These are phyloP conservation scores for Aphanocladium album DNA, from an alignment of 2,329 filamentous ascomycete genomes.

Conservation along the genomic window DNA sequence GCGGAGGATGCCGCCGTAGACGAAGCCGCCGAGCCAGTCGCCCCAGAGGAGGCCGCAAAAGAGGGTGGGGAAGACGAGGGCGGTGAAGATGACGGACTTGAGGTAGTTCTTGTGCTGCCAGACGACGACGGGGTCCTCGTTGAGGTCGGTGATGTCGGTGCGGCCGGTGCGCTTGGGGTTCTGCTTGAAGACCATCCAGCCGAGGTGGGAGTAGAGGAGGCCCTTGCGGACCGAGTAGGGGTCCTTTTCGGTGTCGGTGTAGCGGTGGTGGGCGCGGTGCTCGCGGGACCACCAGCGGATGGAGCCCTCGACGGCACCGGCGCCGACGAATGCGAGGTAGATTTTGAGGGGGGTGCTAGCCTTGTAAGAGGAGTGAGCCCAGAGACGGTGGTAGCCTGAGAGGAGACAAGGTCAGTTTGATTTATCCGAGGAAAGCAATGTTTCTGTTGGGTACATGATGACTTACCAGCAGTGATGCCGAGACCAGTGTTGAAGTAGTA, in stretches of 20 bases:
- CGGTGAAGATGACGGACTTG: constrained; percentile 74
- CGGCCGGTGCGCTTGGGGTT: constrained; percentile 85
- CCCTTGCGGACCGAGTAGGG: constrained; percentile 89
- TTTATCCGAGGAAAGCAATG: no score
- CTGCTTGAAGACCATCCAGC: constrained; percentile 93
- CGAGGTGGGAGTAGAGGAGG: constrained; percentile 70
- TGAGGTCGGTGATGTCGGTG: constrained; percentile 82
- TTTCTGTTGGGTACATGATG: no score
- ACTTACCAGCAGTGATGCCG: constrained; percentile 70
- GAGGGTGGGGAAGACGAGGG: constrained; percentile 67
- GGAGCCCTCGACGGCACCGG: constrained; percentile 79
- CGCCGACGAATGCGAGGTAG: constrained; percentile 75
- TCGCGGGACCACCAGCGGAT: constrained; percentile 86
- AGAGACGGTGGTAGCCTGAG: constrained; percentile 58
- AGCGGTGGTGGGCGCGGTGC: constrained; percentile 84
- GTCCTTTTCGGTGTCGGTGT: constrained; percentile 89
- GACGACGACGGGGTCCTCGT: constrained; percentile 78
- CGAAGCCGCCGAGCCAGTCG: constrained; percentile 75
- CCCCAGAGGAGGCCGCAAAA: constrained; percentile 75
- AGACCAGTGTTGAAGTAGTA: constrained; percentile 85
- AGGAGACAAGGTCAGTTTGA: constrained; percentile 2
- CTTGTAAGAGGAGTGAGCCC: constrained; percentile 82
- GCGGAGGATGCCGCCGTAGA: constrained; percentile 80
- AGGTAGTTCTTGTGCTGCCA: constrained; percentile 88
- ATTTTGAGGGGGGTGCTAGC: constrained; percentile 71